Base-by-base conservation (phyloP, 768 basidiomycete species). In the Tricholoma bakamatsutake region DNA sequence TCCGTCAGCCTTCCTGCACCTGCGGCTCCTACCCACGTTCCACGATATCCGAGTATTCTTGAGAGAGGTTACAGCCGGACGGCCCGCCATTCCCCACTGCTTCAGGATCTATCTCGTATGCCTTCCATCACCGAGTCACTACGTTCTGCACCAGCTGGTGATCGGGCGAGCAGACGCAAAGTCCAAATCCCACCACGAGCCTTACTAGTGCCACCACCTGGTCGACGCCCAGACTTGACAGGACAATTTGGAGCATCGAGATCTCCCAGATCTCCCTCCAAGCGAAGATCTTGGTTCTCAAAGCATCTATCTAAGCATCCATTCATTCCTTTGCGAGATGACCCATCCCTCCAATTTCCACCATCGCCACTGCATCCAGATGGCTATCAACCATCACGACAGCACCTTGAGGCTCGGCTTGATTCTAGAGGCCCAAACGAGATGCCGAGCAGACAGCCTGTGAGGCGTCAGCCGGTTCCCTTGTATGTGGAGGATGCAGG, bases 311-410 rank as follows among this genome's bases (percentile, higher is more conserved):
- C 69, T 56, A 69, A 69, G 45, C 66, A 74, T 60, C 74, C 74
- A 9, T 73, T 75, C 64, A 69, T 75, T 34, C 74, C 74, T 37
- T 58, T 72, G 18, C 69, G 69, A 51, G 67, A 66, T 40, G 71
- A 71, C 39, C 55, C 62, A 13, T 50, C 61, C 18, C 63, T 61
- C 50, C 57, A 54, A 18, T 66, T 60, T 52, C 59, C 64, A n/a
- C 64, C 66, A 51, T 64, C 65, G 3, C 58, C 61, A 11, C 45
- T 61, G 11, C 35, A 50, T 46, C 53, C 58, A 31, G 60, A 56
- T 11, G 55, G 57, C 9, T 63, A 62, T 17, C 62, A 63, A 33
- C 62, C 64, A 6, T 65, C 64, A 21, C 57, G 64, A 11, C 54
- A 65, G 28, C 62, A 63, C 43, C 57, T 65, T 8, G 64, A 63